Evolutionary conservation across 331 rosid genomes (phyloP).

Genomic region (Dryas integrifolia): DNA sequence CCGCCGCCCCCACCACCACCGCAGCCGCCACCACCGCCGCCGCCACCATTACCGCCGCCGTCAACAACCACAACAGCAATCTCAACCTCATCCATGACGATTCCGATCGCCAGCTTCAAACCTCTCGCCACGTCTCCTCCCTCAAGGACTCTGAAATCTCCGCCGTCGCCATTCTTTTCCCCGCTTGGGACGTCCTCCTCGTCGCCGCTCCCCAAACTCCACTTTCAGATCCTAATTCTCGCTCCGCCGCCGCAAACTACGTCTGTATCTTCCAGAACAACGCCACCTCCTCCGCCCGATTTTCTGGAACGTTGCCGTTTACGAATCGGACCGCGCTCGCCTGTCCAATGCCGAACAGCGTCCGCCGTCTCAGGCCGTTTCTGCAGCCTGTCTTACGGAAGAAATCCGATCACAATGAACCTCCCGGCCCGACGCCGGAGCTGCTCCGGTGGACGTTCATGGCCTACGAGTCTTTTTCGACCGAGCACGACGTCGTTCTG

Average conservation of each 20-base stretch:
- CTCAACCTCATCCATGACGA: conserved; percentile 1
- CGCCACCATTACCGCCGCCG: background rate
- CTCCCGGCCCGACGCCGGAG: conserved; percentile 20
- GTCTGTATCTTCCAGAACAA: conserved; percentile 53
- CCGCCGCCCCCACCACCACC: background rate
- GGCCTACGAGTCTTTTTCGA: conserved; percentile 56
- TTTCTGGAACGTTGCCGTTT: conserved; percentile 35
- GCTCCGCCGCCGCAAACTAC: background rate
- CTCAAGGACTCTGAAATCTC: conserved; percentile 12
- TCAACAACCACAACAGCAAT: background rate
- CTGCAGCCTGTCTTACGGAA: conserved; percentile 38
- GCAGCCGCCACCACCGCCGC: background rate
- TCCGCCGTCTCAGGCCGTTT: conserved; percentile 41
- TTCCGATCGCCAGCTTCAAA: background rate
- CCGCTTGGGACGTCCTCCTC: conserved; percentile 66
- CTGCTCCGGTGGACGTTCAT: conserved; percentile 49
- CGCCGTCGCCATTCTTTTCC: conserved; percentile 47
- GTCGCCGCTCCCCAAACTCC: conserved; percentile 32
- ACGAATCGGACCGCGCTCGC: conserved; percentile 42
- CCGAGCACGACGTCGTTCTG: conserved; percentile 55
- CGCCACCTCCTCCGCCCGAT: conserved; percentile 35
- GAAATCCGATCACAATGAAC: background rate
- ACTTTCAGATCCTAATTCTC: background rate
- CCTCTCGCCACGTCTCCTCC: conserved; percentile 50
- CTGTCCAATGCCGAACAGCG: conserved; percentile 48